Evolutionary conservation across 2,329 filamentous ascomycete species (phyloP).

Genomic region (Trichothecium roseum): DNA sequence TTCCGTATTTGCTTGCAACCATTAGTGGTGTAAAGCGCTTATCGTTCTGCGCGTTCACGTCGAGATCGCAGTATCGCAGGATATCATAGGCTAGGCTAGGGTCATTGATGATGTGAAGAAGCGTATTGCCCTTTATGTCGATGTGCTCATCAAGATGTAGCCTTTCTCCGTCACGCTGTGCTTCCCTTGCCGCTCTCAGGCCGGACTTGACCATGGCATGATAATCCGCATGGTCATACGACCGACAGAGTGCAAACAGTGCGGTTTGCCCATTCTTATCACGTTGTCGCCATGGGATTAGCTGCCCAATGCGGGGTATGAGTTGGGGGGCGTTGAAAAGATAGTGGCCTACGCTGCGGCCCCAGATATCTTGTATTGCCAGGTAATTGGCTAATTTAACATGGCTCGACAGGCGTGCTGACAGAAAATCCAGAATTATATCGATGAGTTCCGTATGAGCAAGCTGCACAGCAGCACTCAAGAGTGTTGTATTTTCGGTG

Average conservation of each 20-base stretch:
- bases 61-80: conserved; percentile 78
- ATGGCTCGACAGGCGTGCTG: conserved; percentile 39
- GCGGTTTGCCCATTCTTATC: conserved; percentile 99
- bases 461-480: conserved; percentile 84
- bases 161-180: conserved; percentile 68
- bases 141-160: conserved; percentile 89
- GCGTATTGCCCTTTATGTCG: conserved; percentile 84
- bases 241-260: conserved; percentile 86
- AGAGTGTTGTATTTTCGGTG: conserved; percentile 77
- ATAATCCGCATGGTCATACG: conserved; percentile 88
- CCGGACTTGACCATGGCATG: conserved; percentile 77
- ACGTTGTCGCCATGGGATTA: conserved; percentile 80
- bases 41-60: conserved; percentile 91
- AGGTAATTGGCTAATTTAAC: conserved; percentile 58
- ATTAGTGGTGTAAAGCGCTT: conserved; percentile 92
- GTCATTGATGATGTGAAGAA: conserved; percentile 93
- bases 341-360: conserved; percentile 88
- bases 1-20: conserved; percentile 96
- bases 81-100: conserved; percentile 65
- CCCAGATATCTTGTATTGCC: conserved; percentile 67
- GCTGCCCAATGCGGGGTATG: conserved; percentile 63
- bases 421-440: conserved; percentile 62
- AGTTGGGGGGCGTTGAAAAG: conserved; percentile 82
- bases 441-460: conserved; percentile 67
- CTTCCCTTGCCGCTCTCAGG: conserved; percentile 59